Conservation (phyloP, 208 protist species). For the Strigomonas culicis region DNA sequence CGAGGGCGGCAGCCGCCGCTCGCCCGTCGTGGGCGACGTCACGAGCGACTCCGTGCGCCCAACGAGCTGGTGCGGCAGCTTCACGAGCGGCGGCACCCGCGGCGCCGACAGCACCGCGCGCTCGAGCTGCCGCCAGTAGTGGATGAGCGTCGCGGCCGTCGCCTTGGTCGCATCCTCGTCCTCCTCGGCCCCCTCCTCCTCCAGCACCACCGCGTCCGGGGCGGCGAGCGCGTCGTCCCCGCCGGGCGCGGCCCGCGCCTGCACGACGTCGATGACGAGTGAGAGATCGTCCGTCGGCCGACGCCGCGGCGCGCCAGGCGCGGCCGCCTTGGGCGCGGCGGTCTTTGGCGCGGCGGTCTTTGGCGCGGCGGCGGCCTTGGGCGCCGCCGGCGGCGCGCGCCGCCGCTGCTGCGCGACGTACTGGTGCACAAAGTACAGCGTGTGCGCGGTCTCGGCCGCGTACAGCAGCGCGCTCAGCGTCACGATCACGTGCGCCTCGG, state of each 20-base stretch:
- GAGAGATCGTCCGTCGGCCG: neutral
- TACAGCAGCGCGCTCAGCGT: neutral
- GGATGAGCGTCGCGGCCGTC: neutral
- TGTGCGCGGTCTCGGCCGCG: neutral
- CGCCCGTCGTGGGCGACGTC: neutral
- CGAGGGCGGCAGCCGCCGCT: neutral
- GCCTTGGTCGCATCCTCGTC: neutral
- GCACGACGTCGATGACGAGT: neutral
- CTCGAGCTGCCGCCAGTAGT: conserved; percentile 14
- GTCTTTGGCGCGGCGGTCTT: neutral
- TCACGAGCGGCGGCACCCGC: neutral
- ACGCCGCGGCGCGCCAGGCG: neutral
- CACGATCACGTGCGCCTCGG: neutral
- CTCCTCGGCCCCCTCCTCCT: neutral
- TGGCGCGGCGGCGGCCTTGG: too few relatives aligned
- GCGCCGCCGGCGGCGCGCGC: too few relatives aligned
- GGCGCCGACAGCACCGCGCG: conserved; percentile 6
- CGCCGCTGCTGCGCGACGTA: neutral
- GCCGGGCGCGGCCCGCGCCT: neutral
- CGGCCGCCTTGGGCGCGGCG: neutral
- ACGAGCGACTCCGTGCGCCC: neutral
- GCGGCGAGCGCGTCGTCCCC: neutral
- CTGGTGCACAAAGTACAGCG: neutral
- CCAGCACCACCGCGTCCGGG: neutral
- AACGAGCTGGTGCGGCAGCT: neutral